phyloP scores from a whole-genome alignment of 2,329 filamentous ascomycete genomes.

The Lachnellula subtilissima region DNA sequence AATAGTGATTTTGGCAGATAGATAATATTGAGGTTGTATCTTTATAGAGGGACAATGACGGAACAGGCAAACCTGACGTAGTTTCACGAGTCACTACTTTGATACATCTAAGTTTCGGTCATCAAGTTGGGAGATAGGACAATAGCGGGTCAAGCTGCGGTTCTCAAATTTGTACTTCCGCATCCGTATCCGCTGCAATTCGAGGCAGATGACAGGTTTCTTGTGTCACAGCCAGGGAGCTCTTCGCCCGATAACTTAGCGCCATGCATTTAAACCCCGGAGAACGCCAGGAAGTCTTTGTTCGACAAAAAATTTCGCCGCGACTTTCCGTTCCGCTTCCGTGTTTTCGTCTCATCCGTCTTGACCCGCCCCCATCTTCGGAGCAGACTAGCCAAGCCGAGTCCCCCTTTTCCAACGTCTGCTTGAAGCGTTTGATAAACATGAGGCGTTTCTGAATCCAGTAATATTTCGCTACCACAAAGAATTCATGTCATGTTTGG shows the following conservation, averaged over 20 bases:
- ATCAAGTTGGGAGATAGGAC: constrained; percentile 4
- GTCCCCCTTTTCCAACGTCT: too few species aligned
- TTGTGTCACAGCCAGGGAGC: too few species aligned
- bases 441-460: too few species aligned
- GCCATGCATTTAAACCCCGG: constrained; percentile 32
- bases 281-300: too few species aligned
- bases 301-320: too few species aligned
- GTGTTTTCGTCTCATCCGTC: too few species aligned
- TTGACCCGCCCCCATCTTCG: too few species aligned
- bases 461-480: too few species aligned
- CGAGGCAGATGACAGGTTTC: not conserved
- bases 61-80: not conserved
- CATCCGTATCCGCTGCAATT: not conserved
- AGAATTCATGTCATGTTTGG: constrained; percentile 46
- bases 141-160: constrained; percentile 28
- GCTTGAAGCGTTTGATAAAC: too few species aligned
- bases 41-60: not conserved
- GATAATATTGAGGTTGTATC: not conserved
- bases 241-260: too few species aligned
- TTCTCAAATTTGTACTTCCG: not conserved
- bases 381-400: too few species aligned
- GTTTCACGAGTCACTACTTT: not conserved
- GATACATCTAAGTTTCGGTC: not conserved
- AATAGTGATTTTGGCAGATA: not conserved
- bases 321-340: too few species aligned